Conservation (phyloP, 192 early-diverging fungal genomes). For the Funneliformis mosseae region DNA sequence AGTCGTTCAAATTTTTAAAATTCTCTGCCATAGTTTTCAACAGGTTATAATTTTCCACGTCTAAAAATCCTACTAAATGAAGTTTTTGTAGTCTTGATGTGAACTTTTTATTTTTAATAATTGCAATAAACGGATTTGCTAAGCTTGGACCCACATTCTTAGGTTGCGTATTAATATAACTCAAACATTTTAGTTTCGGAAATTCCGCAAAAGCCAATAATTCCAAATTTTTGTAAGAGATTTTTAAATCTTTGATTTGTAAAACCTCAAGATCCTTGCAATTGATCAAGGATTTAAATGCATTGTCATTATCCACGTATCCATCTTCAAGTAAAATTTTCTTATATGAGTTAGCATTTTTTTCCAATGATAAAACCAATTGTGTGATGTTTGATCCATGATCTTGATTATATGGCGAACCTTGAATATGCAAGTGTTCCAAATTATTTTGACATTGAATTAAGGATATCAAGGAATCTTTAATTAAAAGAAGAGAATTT, state of each 20-base stretch:
- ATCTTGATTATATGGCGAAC: not conserved
- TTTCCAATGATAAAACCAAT: not conserved
- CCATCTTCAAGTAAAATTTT: not conserved
- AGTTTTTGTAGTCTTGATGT: not conserved
- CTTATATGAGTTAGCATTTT: not conserved
- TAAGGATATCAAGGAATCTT: not conserved
- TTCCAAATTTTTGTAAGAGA: not conserved
- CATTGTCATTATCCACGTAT: not conserved
- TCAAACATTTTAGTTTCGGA: conserved; percentile 9
- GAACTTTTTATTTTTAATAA: not conserved
- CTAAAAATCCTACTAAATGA: not conserved
- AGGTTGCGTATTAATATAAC: not conserved
- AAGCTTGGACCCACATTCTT: not conserved
- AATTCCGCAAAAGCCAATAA: not conserved
- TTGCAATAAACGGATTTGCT: not conserved
- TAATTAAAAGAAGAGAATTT: not conserved
- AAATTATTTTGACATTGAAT: not conserved
- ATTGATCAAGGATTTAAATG: not conserved
- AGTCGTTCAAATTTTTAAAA: not conserved
- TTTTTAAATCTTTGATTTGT: not conserved
- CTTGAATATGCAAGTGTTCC: not conserved
- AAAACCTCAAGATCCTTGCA: conserved; percentile 9
- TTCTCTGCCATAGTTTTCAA: not conserved
- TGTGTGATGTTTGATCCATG: not conserved
- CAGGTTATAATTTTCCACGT: not conserved